These are phyloP conservation scores for Scleroderma bovista DNA, from an alignment of 768 basidiomycete species.

Conservation along the genomic window DNA sequence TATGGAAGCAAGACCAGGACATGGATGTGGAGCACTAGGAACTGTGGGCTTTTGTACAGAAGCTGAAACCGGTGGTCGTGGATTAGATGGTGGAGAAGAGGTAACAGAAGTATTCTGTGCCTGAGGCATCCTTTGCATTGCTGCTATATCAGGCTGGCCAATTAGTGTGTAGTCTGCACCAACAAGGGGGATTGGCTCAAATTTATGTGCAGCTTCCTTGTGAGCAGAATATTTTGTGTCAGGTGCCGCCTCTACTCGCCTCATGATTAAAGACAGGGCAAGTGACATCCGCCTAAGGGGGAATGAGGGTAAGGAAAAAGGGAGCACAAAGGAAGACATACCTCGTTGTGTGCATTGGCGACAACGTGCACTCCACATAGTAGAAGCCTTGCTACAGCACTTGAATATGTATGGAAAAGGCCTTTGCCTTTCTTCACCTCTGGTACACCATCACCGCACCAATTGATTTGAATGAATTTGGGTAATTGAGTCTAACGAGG, in stretches of 20 bases:
- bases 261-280: conserved; percentile 74
- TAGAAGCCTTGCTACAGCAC: conserved; percentile 73
- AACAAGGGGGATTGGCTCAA: conserved; percentile 80
- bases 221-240: conserved; percentile 89
- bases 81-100: conserved; percentile 19
- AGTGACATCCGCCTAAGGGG: conserved; percentile 69
- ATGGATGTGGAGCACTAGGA: conserved; percentile 37
- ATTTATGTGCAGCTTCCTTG: conserved; percentile 65
- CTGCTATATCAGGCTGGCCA: conserved; percentile 65
- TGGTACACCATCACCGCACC: conserved; percentile 97
- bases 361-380: conserved; percentile 84
- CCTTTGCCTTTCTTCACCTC: conserved; percentile 90
- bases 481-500: conserved; percentile 62
- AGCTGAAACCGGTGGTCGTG: conserved; percentile 10
- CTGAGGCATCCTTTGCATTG: conserved; percentile 44
- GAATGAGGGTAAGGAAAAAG: not conserved
- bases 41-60: conserved; percentile 24
- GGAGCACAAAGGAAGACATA: conserved; percentile 27
- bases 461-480: conserved; percentile 94
- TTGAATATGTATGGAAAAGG: conserved; percentile 83
- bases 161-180: conserved; percentile 73
- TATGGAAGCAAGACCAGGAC: conserved; percentile 45
- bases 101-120: conserved; percentile 25
- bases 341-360: conserved; percentile 83
- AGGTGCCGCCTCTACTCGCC: conserved; percentile 80